Evolutionary conservation across 441 rosid genomes (phyloP).

Genomic region (Jatropha podagrica): DNA sequence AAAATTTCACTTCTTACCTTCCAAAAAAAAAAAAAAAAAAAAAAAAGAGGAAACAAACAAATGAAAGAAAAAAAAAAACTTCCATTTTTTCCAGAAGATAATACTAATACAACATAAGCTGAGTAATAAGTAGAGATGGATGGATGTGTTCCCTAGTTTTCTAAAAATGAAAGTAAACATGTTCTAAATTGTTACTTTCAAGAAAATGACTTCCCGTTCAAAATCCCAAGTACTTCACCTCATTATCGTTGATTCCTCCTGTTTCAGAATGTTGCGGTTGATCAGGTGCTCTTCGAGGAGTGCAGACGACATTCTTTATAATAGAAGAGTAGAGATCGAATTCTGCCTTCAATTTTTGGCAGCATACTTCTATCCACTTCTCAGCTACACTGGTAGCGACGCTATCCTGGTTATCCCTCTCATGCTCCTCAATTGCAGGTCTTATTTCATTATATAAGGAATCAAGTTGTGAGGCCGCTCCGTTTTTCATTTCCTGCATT

Average conservation of each 20-base stretch:
- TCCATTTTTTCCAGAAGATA: no score
- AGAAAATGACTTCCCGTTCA: slow-evolving; percentile 11
- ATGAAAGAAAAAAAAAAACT: no score
- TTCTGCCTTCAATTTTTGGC: slow-evolving; percentile 74
- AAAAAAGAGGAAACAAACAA: no score
- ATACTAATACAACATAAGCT: no score
- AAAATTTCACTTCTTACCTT: no score
- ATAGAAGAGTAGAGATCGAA: slow-evolving; percentile 76
- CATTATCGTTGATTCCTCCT: slow-evolving; percentile 24
- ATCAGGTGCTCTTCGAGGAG: slow-evolving; percentile 38
- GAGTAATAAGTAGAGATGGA: no score
- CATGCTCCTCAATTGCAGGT: slow-evolving; percentile 91
- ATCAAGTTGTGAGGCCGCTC: slow-evolving; percentile 52
- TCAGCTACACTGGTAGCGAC: slow-evolving; percentile 93
- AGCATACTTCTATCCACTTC: slow-evolving; percentile 90
- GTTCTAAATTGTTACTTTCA: background rate
- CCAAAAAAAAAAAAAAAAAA: no score
- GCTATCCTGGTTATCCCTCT: slow-evolving; percentile 86
- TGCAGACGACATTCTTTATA: slow-evolving; percentile 56
- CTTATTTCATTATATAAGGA: slow-evolving; percentile 72
- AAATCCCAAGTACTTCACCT: slow-evolving; percentile 36
- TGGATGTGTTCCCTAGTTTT: no score
- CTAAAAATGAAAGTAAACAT: no score
- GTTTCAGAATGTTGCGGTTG: slow-evolving; percentile 26
- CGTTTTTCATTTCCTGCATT: slow-evolving; percentile 68